Base-by-base conservation (phyloP, 768 basidiomycete species). In the Agaricus subrufescens region DNA sequence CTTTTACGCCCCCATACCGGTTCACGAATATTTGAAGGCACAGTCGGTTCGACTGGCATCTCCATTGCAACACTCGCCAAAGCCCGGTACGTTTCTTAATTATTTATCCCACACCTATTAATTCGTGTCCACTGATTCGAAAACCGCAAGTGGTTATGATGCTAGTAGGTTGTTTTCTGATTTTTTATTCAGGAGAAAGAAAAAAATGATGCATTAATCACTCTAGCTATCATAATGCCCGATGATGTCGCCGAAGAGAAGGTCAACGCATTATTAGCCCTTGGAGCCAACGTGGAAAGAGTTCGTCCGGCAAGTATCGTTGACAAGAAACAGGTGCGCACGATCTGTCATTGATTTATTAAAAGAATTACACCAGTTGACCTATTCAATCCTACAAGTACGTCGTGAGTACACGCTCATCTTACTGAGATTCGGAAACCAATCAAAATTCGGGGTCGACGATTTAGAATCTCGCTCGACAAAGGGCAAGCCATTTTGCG, bases 261-360 rank as follows among this genome's bases (percentile, higher is more conserved):
- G 66, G 86, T 94, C 2, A 85, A 88, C 61, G 86, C 91, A 0
- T 73, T 98, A 19, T 76, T 80, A 54, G 84, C 88, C 1, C 82
- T 98, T 0, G 96, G 96, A 5, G 95, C 95, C 0, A 75, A 83
- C n/a, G 90, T 98, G 1, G 89, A 92, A 65, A 81, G 89, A 51
- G 93, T 95, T 29, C 79, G 93, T n/a, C 93, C 94, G 3, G 90
- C 92, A 3, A 96, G 94, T 62, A 98, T 98, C 58, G 89, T 99
- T 11, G 96, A 98, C 73, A 92, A 93, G 71, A 94, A 93, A 67
- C 94, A 97, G 82, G 91, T 87, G 50, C 42, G 77, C 46, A 62
- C 26, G 39, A 3, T 15, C 50, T 19, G 12, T 23, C 19, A 10
- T 50, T 19, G 19, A 19, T 19, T 52, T 34, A 38, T 62, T 40